Percentiles rank a stretch among this genome's conserved stretches.
Conservation (phyloP, 108 stramenopile genomes). For the Epithemia pelagica region DNA sequence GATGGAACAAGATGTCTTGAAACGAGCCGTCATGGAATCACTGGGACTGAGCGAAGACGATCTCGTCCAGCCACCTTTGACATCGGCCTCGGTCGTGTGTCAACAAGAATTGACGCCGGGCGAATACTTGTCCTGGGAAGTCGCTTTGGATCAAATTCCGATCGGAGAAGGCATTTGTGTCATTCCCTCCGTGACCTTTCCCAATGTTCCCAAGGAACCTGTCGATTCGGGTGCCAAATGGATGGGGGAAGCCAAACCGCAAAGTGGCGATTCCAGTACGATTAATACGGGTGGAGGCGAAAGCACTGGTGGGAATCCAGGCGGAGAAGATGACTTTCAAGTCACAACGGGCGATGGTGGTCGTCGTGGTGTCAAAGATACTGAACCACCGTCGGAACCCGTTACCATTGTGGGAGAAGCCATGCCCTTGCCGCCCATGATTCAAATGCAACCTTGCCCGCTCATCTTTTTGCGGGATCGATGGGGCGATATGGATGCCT, state of each 20-base stretch:
- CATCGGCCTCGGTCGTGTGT: slow-evolving; percentile 35
- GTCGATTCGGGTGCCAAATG: slow-evolving; percentile 46
- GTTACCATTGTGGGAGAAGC: slow-evolving; percentile 42
- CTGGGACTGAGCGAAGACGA: slow-evolving; percentile 10
- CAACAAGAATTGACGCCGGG: slow-evolving; percentile 52
- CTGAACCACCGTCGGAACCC: slow-evolving; percentile 34
- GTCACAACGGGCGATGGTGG: slow-evolving; percentile 2
- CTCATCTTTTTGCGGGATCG: slow-evolving; percentile 63
- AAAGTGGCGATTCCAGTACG: slow-evolving; percentile 2
- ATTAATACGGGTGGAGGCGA: background rate
- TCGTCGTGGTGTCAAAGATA: slow-evolving; percentile 21
- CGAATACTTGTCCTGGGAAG: slow-evolving; percentile 64
- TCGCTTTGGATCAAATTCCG: slow-evolving; percentile 31
- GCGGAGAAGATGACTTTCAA: slow-evolving; percentile 13
- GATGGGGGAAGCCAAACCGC: slow-evolving; percentile 14
- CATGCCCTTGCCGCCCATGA: slow-evolving; percentile 46
- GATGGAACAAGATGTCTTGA: background rate
- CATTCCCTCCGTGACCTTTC: slow-evolving; percentile 48
- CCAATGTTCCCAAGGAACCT: slow-evolving; percentile 34
- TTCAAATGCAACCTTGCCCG: slow-evolving; percentile 67
- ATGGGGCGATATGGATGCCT: slow-evolving; percentile 52
- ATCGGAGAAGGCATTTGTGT: slow-evolving; percentile 31
- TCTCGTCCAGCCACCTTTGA: slow-evolving; percentile 7
- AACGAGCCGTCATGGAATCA: background rate
- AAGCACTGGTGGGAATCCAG: slow-evolving; percentile 4